These are phyloP conservation scores for Botrytis hyacinthi DNA, from an alignment of 2,329 filamentous ascomycete genomes.

Conservation along the genomic window DNA sequence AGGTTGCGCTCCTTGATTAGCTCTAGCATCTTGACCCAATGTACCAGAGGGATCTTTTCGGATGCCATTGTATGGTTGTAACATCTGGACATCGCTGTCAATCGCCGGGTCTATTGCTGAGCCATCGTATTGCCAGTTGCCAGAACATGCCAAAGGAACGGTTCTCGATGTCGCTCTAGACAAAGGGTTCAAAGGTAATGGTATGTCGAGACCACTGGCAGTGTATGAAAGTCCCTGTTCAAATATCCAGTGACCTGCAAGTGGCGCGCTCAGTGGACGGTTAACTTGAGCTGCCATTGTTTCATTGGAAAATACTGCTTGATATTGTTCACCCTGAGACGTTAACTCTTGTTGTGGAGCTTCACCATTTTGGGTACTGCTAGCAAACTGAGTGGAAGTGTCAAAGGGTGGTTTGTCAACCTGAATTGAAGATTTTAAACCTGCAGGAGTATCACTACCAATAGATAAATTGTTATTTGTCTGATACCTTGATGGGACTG, in stretches of 20 bases:
- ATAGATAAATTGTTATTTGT: not conserved
- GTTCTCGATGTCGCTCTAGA: not conserved
- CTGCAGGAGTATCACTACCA: not conserved
- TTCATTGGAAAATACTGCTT: not conserved
- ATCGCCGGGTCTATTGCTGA: not conserved
- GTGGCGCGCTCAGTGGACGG: not conserved
- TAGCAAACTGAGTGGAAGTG: not conserved
- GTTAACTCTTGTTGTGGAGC: not conserved
- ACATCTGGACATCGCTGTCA: not conserved
- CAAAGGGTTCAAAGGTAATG: not conserved
- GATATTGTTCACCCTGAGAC: not conserved
- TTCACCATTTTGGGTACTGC: not conserved
- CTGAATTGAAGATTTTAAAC: not conserved
- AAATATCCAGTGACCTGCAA: not conserved
- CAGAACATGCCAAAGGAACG: not conserved
- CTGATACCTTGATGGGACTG: too few species aligned
- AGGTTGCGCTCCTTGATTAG: not conserved
- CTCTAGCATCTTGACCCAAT: not conserved
- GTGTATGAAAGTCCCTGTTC: not conserved
- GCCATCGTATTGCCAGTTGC: not conserved
- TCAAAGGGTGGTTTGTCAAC: not conserved
- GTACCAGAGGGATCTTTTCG: not conserved
- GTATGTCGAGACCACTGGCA: not conserved
- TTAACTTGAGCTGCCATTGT: not conserved
- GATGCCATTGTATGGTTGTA: not conserved